Conservation (phyloP, 2,329 filamentous ascomycete species). For the Colletotrichum lupini region DNA sequence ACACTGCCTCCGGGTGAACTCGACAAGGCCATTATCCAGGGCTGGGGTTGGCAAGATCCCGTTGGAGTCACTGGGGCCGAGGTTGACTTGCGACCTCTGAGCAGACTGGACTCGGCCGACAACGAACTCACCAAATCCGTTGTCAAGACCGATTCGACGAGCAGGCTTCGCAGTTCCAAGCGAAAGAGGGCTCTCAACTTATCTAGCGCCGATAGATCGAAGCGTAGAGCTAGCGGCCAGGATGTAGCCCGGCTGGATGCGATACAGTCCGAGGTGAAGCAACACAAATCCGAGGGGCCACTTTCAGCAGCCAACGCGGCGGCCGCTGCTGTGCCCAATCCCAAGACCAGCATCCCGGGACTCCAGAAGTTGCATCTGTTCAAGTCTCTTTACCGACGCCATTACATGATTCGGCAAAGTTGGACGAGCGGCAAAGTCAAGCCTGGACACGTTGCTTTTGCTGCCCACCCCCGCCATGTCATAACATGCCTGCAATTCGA, state of each 20-base stretch:
- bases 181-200: conserved; percentile 64
- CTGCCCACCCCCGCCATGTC: conserved; percentile 95
- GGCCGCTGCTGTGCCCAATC: conserved; percentile 83
- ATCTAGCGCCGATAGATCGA: conserved; percentile 61
- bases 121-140: conserved; percentile 57
- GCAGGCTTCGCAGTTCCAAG: conserved; percentile 63
- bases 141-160: conserved; percentile 53
- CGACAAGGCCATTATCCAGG: conserved; percentile 85
- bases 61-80: conserved; percentile 80
- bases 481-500: conserved; percentile 99
- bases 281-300: conserved; percentile 80
- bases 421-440: conserved; percentile 91
- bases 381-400: conserved; percentile 95
- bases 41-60: conserved; percentile 98
- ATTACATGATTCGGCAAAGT: conserved; percentile 88
- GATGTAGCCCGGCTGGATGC: conserved; percentile 58
- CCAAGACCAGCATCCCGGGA: conserved; percentile 80
- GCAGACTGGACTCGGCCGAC: conserved; percentile 63
- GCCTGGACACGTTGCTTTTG: conserved; percentile 92
- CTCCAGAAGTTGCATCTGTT: conserved; percentile 89
- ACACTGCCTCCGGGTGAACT: conserved; percentile 83
- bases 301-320: conserved; percentile 88
- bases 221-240: conserved; percentile 63
- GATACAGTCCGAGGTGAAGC: conserved; percentile 51
- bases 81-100: conserved; percentile 76